Evolutionary conservation across 306 rosid species (phyloP).

Genomic region (Luffa acutangula): DNA sequence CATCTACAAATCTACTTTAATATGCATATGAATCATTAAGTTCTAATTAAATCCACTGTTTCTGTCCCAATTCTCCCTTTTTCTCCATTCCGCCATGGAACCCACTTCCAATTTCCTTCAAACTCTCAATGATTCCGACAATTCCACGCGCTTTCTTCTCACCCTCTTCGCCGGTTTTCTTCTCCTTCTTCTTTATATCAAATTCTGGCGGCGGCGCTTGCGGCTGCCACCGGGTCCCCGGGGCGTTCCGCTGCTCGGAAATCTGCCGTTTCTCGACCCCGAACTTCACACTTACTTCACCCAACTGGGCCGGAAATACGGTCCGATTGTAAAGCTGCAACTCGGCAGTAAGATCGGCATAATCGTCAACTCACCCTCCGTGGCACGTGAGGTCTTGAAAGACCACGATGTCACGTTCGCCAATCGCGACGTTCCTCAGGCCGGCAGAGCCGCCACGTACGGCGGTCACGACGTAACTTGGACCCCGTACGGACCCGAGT

Average conservation of each 20-base stretch:
- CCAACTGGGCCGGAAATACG: slow-evolving; percentile 28
- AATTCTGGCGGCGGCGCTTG: not conserved
- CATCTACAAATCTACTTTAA: too few species aligned
- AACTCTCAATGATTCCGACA: not conserved
- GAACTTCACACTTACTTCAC: slow-evolving; percentile 66
- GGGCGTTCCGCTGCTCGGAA: slow-evolving; percentile 58
- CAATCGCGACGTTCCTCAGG: slow-evolving; percentile 60
- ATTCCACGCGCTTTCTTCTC: not conserved
- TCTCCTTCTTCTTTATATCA: not conserved
- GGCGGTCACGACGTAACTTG: slow-evolving; percentile 54
- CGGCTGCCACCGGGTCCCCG: slow-evolving; percentile 53
- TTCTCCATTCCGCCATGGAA: not conserved
- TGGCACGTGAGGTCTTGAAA: slow-evolving; percentile 45
- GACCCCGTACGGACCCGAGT: slow-evolving; percentile 62
- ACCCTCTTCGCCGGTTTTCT: not conserved
- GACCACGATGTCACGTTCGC: slow-evolving; percentile 59
- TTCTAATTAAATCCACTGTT: too few species aligned
- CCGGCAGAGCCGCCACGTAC: slow-evolving; percentile 18
- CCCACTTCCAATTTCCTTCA: not conserved
- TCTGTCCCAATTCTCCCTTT: not conserved
- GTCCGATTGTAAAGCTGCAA: slow-evolving; percentile 55
- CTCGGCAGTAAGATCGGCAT: slow-evolving; percentile 47
- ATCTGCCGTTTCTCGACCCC: slow-evolving; percentile 56
- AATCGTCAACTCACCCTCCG: slow-evolving; percentile 36
- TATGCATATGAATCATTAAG: too few species aligned